Base-by-base conservation (phyloP, 495 filamentous ascomycete genomes). In the Saxophila tyrrhenica region DNA sequence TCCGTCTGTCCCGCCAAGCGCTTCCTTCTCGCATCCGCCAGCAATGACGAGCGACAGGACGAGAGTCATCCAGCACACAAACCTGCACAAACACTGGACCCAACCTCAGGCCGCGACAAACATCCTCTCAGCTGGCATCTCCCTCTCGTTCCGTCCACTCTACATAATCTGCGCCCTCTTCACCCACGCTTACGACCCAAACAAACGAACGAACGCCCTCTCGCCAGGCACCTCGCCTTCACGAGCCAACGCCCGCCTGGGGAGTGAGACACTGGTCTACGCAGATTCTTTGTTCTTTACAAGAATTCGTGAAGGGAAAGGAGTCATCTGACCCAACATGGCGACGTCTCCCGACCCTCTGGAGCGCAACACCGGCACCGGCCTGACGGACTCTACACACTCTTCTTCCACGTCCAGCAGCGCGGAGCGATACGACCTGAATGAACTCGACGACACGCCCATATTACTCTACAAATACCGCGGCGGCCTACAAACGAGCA, bases 391-490 rank as follows among this genome's bases (percentile, higher is more conserved):
- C 20, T 67, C 65, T 7, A 65, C 65, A 2, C 48, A 48, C 39
- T 50, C 43, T 52, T 60, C 63, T 10, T 46, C 39, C 21, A 64
- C 54, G 39, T 48, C 43, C 39, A 58, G 59, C 23, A 63, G 54
- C 41, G 55, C 62, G 15, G 46, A 54, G 38, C 21, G 51, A 20
- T 67, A 66, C 52, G 48, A 49, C 43, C 60, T 71, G 7, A 60
- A 71, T 49, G 62, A 64, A 43, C 39, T 55, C 43, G 65, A 68
- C 59, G 64, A 25, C 23, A 53, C 52, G 22, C 59, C 57, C 15
- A 64, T 71, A 17, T 39, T 71, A 25, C 57, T 66, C 7, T 71
- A 69, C 55, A 56, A 60, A 35, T 68, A 67, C 43, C 64, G 65
- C 48, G 62, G 59, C 19, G 51, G 55, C 2, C 54, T 69, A 11